Evolutionary conservation across 306 rosid genomes (phyloP).

Genomic region (Cucumis cinereus): DNA sequence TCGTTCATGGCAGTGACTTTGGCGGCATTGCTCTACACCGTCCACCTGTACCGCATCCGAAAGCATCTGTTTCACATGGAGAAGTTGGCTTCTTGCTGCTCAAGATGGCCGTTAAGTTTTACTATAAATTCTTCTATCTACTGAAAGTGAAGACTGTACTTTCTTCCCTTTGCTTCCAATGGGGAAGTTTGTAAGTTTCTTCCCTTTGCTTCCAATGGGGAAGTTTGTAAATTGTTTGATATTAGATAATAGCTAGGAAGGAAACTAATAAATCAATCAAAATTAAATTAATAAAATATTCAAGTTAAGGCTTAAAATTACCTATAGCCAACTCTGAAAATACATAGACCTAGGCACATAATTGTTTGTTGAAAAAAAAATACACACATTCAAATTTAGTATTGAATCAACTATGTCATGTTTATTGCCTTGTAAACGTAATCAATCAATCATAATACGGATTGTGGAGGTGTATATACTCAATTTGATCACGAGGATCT

Average conservation of each 20-base stretch:
- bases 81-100: constrained; percentile 8
- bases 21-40: constrained; percentile 52
- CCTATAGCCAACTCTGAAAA: not conserved
- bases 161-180: not conserved
- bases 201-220: not conserved
- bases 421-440: no score
- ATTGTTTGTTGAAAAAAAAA: not conserved
- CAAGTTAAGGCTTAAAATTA: not conserved
- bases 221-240: not conserved
- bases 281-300: not conserved
- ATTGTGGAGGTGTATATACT: no score
- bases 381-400: not conserved
- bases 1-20: constrained; percentile 49
- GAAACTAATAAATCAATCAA: not conserved
- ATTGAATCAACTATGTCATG: no score
- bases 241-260: not conserved
- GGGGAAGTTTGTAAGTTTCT: not conserved
- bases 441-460: no score
- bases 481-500: no score
- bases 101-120: not conserved
- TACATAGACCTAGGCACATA: not conserved
- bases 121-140: not conserved
- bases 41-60: constrained; percentile 37
- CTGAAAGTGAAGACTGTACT: not conserved
- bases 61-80: constrained; percentile 61